phyloP scores from a whole-genome alignment of 148 eudicot species.

The Rhododendron ferrugineum region DNA sequence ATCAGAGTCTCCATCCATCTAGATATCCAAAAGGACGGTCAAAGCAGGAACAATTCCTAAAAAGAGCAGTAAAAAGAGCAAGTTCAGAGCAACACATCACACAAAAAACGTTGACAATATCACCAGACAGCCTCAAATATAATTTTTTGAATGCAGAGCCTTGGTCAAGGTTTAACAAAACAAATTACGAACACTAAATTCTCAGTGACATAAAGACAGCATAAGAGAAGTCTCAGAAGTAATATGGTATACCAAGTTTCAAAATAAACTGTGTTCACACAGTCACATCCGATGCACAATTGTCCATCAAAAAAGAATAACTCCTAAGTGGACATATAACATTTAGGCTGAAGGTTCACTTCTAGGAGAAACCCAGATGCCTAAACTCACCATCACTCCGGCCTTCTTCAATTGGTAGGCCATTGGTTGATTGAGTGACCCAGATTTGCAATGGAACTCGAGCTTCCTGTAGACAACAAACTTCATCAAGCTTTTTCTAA shows the following conservation, averaged over 20 bases:
- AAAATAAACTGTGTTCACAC: not conserved
- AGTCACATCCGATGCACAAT: not conserved
- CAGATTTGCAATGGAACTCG: conserved; percentile 85
- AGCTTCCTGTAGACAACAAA: conserved; percentile 55
- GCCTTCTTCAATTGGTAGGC: conserved; percentile 52
- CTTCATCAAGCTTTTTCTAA: not conserved
- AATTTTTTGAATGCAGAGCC: not conserved
- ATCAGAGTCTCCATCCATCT: conserved; percentile 79
- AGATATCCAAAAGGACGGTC: conserved; percentile 58
- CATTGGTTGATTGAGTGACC: conserved; percentile 73
- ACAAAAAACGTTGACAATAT: not conserved
- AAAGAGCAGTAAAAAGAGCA: conserved; percentile 7
- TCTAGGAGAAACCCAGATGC: not conserved
- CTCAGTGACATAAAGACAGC: not conserved
- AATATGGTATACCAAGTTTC: not conserved
- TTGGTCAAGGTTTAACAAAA: not conserved
- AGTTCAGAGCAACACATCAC: not conserved
- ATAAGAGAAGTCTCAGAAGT: not conserved
- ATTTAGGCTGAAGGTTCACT: not conserved
- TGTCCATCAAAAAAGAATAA: not conserved
- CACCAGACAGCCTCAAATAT: not conserved
- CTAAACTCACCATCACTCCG: conserved; percentile 48
- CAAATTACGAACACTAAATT: not conserved
- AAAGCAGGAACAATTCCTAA: conserved; percentile 68
- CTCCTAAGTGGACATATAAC: not conserved